A percentile compares a stretch with the other conserved stretches of the same genome.
Conservation (phyloP, 495 filamentous ascomycete genomes). For the Tuber umbilicatum region DNA sequence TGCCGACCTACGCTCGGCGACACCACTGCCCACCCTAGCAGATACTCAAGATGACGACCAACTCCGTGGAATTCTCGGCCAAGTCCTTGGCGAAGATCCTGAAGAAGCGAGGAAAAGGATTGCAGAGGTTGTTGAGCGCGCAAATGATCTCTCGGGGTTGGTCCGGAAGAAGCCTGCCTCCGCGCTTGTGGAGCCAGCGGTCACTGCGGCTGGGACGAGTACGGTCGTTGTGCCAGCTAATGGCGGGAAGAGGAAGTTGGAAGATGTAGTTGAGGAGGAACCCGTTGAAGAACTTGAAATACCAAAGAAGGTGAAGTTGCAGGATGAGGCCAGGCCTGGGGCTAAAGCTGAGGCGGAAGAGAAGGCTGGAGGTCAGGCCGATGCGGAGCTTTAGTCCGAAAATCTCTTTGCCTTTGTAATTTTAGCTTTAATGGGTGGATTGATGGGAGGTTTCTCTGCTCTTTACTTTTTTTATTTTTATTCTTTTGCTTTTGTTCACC, state of each 20-base stretch:
- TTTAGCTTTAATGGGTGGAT: neutral
- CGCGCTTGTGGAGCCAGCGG: constrained; percentile 32
- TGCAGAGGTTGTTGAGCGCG: constrained; percentile 69
- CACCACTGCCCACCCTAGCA: constrained; percentile 52
- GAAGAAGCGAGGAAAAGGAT: constrained; percentile 58
- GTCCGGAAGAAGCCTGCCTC: constrained; percentile 61
- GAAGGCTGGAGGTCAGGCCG: neutral
- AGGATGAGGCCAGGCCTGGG: constrained; percentile 6
- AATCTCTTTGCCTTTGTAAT: neutral
- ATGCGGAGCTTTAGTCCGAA: neutral
- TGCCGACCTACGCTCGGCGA: constrained; percentile 58
- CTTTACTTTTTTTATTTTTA: neutral
- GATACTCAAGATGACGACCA: constrained; percentile 43
- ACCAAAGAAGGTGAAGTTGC: constrained; percentile 44
- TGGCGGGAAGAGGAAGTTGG: constrained; percentile 41
- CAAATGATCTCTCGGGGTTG: constrained; percentile 80
- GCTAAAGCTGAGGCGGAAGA: neutral
- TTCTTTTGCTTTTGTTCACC: neutral
- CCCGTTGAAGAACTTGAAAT: constrained; percentile 41
- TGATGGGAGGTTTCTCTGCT: neutral
- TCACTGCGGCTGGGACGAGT: constrained; percentile 8
- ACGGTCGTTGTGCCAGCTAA: constrained; percentile 13
- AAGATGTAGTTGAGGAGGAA: constrained; percentile 45
- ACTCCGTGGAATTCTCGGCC: constrained; percentile 64
- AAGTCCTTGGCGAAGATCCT: constrained; percentile 61